A percentile compares a stretch with the other conserved stretches of the same genome.
Conservation (phyloP, 1,284 basidiomycete genomes). For the Moesziomyces globuligerus region DNA sequence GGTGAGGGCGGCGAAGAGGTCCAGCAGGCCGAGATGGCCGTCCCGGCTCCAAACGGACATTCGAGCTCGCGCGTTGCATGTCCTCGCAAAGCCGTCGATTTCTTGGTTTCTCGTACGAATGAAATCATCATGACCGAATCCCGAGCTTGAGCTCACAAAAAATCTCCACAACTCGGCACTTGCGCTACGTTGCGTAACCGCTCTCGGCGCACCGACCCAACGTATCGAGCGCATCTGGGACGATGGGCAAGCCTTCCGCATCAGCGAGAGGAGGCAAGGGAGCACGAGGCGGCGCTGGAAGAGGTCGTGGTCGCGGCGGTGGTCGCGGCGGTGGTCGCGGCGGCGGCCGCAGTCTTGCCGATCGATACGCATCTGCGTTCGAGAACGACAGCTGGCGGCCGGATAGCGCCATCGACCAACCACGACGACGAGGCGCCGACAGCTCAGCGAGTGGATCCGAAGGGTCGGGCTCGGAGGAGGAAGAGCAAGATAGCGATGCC, state of each 20-base stretch:
- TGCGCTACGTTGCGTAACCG: too few species aligned
- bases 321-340: slow-evolving; percentile 35
- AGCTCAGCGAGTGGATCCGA: slow-evolving; percentile 6
- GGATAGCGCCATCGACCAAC: slow-evolving; percentile 49
- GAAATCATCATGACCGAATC: background rate
- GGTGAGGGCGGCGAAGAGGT: background rate
- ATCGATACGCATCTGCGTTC: slow-evolving; percentile 36
- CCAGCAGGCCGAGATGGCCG: background rate
- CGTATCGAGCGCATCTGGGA: background rate
- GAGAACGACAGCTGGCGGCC: slow-evolving; percentile 45
- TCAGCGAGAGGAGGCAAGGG: slow-evolving; percentile 35
- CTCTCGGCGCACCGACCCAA: too few species aligned
- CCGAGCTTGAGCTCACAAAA: slow-evolving; percentile 8
- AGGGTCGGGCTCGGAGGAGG: slow-evolving; percentile 4
- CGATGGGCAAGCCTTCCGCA: slow-evolving; percentile 29
- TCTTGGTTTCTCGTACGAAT: background rate
- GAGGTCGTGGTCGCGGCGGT: slow-evolving; percentile 32
- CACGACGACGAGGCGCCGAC: background rate
- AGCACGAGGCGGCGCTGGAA: slow-evolving; percentile 23
- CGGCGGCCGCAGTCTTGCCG: slow-evolving; percentile 31
- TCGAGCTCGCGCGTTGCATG: background rate
- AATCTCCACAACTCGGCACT: slow-evolving; percentile 19
- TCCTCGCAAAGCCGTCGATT: slow-evolving; percentile 29
- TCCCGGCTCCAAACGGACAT: slow-evolving; percentile 38
- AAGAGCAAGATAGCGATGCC: slow-evolving; percentile 13